phyloP scores from a whole-genome alignment of 768 basidiomycete genomes.

The Leccinum obscurum region DNA sequence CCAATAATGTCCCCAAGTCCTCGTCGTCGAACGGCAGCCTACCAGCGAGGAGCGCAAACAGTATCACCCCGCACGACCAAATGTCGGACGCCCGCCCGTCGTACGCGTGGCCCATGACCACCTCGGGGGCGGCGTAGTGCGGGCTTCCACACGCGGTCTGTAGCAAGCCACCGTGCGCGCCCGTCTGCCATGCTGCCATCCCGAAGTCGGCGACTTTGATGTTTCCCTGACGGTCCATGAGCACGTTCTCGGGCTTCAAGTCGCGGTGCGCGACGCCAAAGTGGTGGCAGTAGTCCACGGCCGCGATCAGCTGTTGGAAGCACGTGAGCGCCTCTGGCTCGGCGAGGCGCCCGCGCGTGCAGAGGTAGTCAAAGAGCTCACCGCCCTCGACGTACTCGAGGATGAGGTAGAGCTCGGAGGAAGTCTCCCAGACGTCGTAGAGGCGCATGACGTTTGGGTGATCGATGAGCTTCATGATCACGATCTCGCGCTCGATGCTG shows the following conservation, averaged over 20 bases:
- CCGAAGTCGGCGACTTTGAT: constrained; percentile 46
- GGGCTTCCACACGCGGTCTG: constrained; percentile 91
- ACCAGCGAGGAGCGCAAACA: constrained; percentile 86
- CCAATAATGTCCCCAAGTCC: constrained; percentile 71
- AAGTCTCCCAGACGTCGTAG: constrained; percentile 97
- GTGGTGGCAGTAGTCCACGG: constrained; percentile 90
- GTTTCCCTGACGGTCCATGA: constrained; percentile 79
- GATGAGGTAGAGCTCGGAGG: constrained; percentile 83
- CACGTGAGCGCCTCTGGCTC: constrained; percentile 75
- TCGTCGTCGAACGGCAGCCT: constrained; percentile 93
- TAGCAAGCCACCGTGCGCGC: constrained; percentile 49
- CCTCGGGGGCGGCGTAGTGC: constrained; percentile 93
- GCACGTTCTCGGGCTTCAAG: constrained; percentile 91
- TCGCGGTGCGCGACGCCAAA: constrained; percentile 95
- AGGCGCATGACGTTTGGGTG: constrained; percentile 94
- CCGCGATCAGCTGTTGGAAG: constrained; percentile 92
- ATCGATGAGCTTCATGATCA: constrained; percentile 96
- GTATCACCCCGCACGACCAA: constrained; percentile 95
- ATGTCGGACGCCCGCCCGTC: constrained; percentile 88
- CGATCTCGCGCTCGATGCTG: constrained; percentile 90
- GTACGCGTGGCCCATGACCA: constrained; percentile 80
- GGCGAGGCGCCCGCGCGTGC: constrained; percentile 71
- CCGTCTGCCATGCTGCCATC: background rate
- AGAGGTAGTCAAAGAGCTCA: constrained; percentile 92
- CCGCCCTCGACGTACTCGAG: constrained; percentile 95